Evolutionary conservation across 352 stramenopile species (phyloP).

Genomic region (Phytophthora nicotianae): DNA sequence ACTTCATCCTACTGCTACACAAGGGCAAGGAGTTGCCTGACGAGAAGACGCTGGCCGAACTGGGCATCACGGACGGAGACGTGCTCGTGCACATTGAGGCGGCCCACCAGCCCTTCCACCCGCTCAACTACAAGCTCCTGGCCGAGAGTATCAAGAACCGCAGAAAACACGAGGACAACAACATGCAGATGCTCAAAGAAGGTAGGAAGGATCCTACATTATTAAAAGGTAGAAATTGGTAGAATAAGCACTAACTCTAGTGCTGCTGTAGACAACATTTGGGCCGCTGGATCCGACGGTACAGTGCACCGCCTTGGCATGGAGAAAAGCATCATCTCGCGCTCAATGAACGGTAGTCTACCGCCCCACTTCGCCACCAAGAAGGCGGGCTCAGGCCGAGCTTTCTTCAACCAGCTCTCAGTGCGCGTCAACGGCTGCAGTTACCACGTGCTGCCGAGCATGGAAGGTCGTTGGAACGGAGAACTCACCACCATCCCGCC

Average conservation of each 20-base stretch:
- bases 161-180: constrained; percentile 80
- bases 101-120: constrained; percentile 85
- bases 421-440: constrained; percentile 86
- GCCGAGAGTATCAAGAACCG: constrained; percentile 80
- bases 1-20: constrained; percentile 86
- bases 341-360: constrained; percentile 52
- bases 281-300: constrained; percentile 74
- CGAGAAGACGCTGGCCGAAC: constrained; percentile 84
- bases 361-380: constrained; percentile 64
- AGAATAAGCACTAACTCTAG: constrained; percentile 11
- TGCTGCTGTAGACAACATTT: constrained; percentile 72
- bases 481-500: constrained; percentile 73
- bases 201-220: constrained; percentile 3
- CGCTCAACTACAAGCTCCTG: constrained; percentile 85
- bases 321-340: constrained; percentile 85
- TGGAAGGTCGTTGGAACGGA: constrained; percentile 89
- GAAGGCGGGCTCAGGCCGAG: constrained; percentile 53
- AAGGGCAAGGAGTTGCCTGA: constrained; percentile 87
- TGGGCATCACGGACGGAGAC: constrained; percentile 53
- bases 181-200: constrained; percentile 85
- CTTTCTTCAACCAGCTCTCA: constrained; percentile 90
- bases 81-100: constrained; percentile 88
- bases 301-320: constrained; percentile 83
- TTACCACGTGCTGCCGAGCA: constrained; percentile 85
- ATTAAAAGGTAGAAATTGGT: constrained; percentile 1